Conservation (phyloP, 2,329 filamentous ascomycete species). For the Fusarium sp. region DNA sequence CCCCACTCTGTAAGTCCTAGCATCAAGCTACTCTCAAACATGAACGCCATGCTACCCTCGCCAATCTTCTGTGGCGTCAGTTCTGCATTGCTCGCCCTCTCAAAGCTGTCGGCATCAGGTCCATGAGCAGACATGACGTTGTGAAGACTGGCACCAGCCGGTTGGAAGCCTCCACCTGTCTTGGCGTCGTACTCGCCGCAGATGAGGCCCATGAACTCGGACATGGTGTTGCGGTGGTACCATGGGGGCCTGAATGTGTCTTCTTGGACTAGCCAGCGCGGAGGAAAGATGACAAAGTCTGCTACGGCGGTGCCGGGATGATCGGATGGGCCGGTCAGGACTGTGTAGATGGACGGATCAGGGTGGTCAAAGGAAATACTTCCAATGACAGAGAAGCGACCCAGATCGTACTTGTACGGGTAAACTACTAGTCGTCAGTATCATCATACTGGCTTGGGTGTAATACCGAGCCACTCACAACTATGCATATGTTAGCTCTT, state of each 20-base stretch:
- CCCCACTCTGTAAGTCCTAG: conserved; percentile 80
- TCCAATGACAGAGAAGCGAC: conserved; percentile 80
- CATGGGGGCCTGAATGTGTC: conserved; percentile 79
- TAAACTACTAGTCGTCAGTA: conserved; percentile 22
- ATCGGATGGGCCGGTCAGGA: conserved; percentile 71
- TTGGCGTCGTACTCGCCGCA: conserved; percentile 72
- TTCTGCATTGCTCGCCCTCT: conserved; percentile 66
- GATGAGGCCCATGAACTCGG: conserved; percentile 74
- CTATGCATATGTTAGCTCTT: conserved; percentile 12
- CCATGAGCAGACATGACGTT: conserved; percentile 78
- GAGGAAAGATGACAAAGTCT: conserved; percentile 81
- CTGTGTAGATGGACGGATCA: conserved; percentile 82
- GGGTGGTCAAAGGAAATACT: conserved; percentile 75
- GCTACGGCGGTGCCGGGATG: conserved; percentile 73
- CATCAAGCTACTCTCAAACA: conserved; percentile 78
- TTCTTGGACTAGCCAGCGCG: conserved; percentile 76
- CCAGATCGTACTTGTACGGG: conserved; percentile 87
- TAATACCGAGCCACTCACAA: conserved; percentile 16
- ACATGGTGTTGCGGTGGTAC: conserved; percentile 78
- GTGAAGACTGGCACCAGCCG: conserved; percentile 71
- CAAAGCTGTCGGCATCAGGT: conserved; percentile 67
- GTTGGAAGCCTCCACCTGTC: conserved; percentile 66
- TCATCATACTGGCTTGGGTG: too few relatives aligned
- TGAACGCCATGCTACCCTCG: conserved; percentile 73
- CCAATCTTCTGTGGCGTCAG: conserved; percentile 69